Evolutionary conservation across 116 monocot genomes (phyloP), one percentile per base, ranked within the genome.

Genomic region (Phalaenopsis hybrid): DNA sequence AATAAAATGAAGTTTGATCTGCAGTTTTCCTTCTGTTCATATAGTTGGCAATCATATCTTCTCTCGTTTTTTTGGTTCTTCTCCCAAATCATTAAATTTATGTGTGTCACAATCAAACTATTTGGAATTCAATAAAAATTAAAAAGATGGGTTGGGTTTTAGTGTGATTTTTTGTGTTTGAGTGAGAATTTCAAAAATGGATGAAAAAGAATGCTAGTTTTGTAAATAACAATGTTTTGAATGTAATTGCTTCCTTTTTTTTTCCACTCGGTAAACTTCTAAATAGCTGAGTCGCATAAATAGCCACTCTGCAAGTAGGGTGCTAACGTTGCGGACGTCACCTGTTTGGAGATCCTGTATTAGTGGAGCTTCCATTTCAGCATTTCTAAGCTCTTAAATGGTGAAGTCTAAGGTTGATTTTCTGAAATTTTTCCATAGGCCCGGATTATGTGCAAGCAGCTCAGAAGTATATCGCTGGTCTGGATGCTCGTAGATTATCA

Each of bases 401-500:
- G 0, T 2, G 16, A 72, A 72, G 4, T 41, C 37, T 72, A 37
- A 72, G 37, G 37, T 41, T 46, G 20, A 6, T 20, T 48, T 75
- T n/a, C 20, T 46, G 18, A 75, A 75, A 20, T 21, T 33, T 70
- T 44, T 75, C 80, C 70, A 9, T 83, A 93, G 95, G 95, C 77
- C 51, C 88, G 18, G 93, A 96, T 70, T 59, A 89, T 81, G 85
- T 96, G 77, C 91, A 91, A 68, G 90, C 87, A 21, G 90, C 95
- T 41, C 95, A 96, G 52, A 93, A 89, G 68, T 91, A 91, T 78
- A 87, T 96, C 21, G 91, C 91, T 65, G 91, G 95, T 28, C 85
- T 96, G 78, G 95, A 96, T 85, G 91, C 93, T 21, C 85, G 91
- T 72, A 90, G 93, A 81, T 69, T 96, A 23, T 84, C 93, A 52